A percentile compares a stretch with the other conserved stretches of the same genome.
Conservation (phyloP, 371 early-diverging fungal genomes). For the Synchytrium microbalum region DNA sequence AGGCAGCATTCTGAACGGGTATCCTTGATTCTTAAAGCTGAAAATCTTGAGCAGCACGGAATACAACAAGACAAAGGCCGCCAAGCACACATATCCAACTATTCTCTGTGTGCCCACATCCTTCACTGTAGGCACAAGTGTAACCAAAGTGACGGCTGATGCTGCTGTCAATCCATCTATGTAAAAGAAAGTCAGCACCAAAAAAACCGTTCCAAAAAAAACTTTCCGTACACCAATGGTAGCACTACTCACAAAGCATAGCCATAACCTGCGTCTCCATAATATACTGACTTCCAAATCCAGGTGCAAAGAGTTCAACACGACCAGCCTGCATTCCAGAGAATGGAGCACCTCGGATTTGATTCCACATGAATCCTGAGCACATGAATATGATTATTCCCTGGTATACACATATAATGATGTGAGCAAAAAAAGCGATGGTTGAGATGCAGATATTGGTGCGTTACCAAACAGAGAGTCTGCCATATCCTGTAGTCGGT, state of each 20-base stretch:
- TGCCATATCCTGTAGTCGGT: slow-evolving; percentile 56
- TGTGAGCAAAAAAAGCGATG: background rate
- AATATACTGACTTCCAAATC: slow-evolving; percentile 69
- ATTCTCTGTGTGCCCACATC: slow-evolving; percentile 38
- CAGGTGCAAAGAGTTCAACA: slow-evolving; percentile 56
- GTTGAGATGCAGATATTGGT: no score
- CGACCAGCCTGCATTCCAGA: slow-evolving; percentile 50
- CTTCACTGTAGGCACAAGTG: slow-evolving; percentile 32
- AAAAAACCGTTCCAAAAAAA: background rate
- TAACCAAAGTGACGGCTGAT: slow-evolving; percentile 40
- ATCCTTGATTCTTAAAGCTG: slow-evolving; percentile 61
- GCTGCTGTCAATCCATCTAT: slow-evolving; percentile 51
- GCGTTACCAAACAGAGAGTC: slow-evolving; percentile 40
- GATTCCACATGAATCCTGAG: slow-evolving; percentile 86
- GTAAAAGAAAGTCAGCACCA: slow-evolving; percentile 1
- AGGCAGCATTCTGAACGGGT: slow-evolving; percentile 71
- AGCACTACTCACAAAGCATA: slow-evolving; percentile 55
- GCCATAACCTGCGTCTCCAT: slow-evolving; percentile 72
- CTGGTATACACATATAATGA: slow-evolving; percentile 21
- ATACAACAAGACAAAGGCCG: slow-evolving; percentile 49
- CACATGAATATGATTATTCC: slow-evolving; percentile 62
- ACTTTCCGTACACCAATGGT: background rate
- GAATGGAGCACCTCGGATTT: slow-evolving; percentile 71
- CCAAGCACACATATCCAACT: slow-evolving; percentile 46
- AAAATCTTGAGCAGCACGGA: slow-evolving; percentile 58